These are phyloP conservation scores for Botrytis paeoniae DNA, from an alignment of 2,329 filamentous ascomycete genomes.

Conservation along the genomic window DNA sequence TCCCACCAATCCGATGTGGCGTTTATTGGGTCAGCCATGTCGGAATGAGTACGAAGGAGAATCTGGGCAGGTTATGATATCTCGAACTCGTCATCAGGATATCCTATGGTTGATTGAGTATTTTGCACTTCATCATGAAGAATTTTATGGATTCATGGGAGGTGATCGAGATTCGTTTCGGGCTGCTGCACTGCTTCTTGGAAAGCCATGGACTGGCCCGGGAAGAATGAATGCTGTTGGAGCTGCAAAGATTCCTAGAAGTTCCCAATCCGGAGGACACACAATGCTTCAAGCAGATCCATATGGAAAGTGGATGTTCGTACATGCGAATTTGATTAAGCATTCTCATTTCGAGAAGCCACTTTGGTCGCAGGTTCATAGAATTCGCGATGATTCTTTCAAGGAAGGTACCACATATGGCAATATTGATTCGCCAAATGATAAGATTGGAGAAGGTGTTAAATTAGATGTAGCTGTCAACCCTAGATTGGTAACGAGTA, in stretches of 20 bases:
- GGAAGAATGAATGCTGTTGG: conserved; percentile 24
- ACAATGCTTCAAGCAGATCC: conserved; percentile 28
- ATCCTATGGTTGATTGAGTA: conserved; percentile 28
- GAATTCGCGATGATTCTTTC: conserved; percentile 23
- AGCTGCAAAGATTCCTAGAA: background rate
- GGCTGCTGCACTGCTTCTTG: conserved; percentile 23
- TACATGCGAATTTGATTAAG: conserved; percentile 30
- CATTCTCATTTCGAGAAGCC: conserved; percentile 22
- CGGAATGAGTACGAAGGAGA: conserved; percentile 28
- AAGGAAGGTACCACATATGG: conserved; percentile 25
- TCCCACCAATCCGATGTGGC: conserved; percentile 27
- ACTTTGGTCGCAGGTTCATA: conserved; percentile 25
- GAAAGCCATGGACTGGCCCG: conserved; percentile 24
- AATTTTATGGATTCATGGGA: conserved; percentile 28
- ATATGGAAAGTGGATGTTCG: conserved; percentile 27
- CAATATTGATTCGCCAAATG: conserved; percentile 24
- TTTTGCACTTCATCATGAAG: conserved; percentile 25
- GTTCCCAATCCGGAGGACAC: conserved; percentile 23
- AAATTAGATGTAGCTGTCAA: conserved; percentile 23
- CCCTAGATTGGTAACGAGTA: conserved; percentile 21
- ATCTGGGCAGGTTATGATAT: conserved; percentile 27
- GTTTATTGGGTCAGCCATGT: conserved; percentile 23
- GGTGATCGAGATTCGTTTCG: conserved; percentile 28
- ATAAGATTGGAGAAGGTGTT: conserved; percentile 24
- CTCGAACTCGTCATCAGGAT: conserved; percentile 24